Evolutionary conservation across 306 rosid genomes (phyloP).

Genomic region (Psophocarpus tetragonolobus): DNA sequence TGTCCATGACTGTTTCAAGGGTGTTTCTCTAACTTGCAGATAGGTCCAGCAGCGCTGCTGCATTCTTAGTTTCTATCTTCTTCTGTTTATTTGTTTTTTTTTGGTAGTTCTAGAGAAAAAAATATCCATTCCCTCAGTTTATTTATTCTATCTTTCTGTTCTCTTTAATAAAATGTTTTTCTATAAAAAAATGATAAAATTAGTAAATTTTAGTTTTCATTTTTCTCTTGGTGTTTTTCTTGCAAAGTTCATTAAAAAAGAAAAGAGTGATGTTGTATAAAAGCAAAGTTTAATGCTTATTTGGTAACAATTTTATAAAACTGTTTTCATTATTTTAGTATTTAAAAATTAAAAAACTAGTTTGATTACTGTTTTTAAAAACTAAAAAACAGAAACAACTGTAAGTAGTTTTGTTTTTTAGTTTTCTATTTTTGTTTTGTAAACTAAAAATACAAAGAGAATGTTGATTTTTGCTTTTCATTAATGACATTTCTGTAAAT

Average conservation of each 20-base stretch:
- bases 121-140: neutral
- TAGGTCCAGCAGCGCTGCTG: conserved; percentile 9
- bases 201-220: neutral
- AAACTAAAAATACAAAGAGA: no score
- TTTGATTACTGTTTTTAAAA: no score
- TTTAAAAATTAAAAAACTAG: no score
- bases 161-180: neutral
- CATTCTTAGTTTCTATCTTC: conserved; percentile 2
- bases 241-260: neutral
- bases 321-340: no score
- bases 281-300: neutral
- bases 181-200: neutral
- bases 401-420: no score
- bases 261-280: neutral
- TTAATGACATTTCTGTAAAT: no score
- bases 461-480: no score
- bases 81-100: neutral
- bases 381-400: no score
- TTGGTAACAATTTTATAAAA: no score
- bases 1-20: neutral
- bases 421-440: no score
- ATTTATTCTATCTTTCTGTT: neutral
- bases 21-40: conserved; percentile 10
- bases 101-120: conserved; percentile 4
- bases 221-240: neutral